These are phyloP conservation scores for Aspergillus olivimuriae DNA, from an alignment of 495 filamentous ascomycete species.

Conservation along the genomic window DNA sequence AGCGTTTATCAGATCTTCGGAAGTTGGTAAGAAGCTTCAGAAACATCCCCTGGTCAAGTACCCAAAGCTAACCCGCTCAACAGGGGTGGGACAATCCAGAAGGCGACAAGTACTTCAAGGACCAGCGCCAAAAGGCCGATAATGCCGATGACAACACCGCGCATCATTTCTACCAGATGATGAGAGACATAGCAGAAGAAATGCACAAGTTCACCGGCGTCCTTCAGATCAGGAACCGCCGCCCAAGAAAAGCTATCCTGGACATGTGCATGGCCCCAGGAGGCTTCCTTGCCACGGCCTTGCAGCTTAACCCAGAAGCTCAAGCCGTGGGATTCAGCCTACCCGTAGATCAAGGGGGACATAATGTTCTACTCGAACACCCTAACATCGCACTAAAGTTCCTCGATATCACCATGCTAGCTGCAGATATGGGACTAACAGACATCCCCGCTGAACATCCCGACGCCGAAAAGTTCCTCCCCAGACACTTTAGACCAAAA, in stretches of 20 bases:
- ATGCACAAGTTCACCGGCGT: constrained; percentile 17
- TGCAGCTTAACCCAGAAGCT: constrained; percentile 31
- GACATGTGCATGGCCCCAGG: constrained; percentile 57
- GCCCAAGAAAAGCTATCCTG: constrained; percentile 25
- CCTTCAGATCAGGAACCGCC: constrained; percentile 5
- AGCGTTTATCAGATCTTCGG: neutral
- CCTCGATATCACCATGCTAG: constrained; percentile 50
- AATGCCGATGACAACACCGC: constrained; percentile 7
- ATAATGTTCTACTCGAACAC: constrained; percentile 25
- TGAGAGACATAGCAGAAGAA: constrained; percentile 26
- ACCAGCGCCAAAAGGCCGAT: constrained; percentile 31
- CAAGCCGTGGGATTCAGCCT: constrained; percentile 37
- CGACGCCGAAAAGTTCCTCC: constrained; percentile 35
- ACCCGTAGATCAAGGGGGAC: constrained; percentile 32
- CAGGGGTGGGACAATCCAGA: constrained; percentile 39
- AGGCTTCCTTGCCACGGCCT: constrained; percentile 34
- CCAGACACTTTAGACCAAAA: constrained; percentile 7
- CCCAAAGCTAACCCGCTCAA: neutral
- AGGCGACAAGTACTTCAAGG: constrained; percentile 35
- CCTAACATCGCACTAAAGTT: constrained; percentile 19
- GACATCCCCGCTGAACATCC: constrained; percentile 37
- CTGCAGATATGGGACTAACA: constrained; percentile 40
- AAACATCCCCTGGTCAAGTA: neutral
- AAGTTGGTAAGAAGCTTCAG: neutral
- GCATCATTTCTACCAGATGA: constrained; percentile 26